Conservation (phyloP, 2,329 filamentous ascomycete species). For the Thielaviopsis musarum region DNA sequence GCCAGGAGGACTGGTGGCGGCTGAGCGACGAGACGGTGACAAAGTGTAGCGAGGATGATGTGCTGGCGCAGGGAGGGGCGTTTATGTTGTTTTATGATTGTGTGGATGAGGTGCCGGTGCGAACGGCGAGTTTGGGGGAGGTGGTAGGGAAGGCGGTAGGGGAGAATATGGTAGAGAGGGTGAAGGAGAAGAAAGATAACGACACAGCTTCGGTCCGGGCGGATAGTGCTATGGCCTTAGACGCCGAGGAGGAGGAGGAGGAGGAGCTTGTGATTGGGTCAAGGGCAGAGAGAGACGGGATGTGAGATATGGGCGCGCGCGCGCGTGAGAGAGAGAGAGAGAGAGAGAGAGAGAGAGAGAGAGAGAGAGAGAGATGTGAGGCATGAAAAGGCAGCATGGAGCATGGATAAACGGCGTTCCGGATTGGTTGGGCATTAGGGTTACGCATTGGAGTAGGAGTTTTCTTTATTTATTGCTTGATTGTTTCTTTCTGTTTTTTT, state of each 20-base stretch:
- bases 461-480: neutral
- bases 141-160: neutral
- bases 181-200: neutral
- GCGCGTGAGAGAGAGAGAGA: too few relatives aligned
- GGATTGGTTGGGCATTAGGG: neutral
- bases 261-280: neutral
- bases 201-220: neutral
- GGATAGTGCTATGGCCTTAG: neutral
- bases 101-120: constrained; percentile 35
- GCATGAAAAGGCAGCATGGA: neutral
- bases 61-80: constrained; percentile 61
- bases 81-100: constrained; percentile 98
- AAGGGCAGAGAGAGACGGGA: too few relatives aligned
- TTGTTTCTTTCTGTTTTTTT: neutral
- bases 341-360: too few relatives aligned
- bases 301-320: too few relatives aligned
- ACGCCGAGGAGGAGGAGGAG: neutral
- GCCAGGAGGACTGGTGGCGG: constrained; percentile 51
- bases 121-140: constrained; percentile 18
- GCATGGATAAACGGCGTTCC: neutral
- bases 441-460: neutral
- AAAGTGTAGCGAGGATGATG: constrained; percentile 53
- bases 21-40: constrained; percentile 79
- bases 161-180: neutral
- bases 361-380: too few relatives aligned